A percentile compares a stretch with the other conserved stretches of the same genome.
These are phyloP conservation scores for Mortierella sp. DNA, from an alignment of 371 early-diverging fungal species.

Conservation along the genomic window DNA sequence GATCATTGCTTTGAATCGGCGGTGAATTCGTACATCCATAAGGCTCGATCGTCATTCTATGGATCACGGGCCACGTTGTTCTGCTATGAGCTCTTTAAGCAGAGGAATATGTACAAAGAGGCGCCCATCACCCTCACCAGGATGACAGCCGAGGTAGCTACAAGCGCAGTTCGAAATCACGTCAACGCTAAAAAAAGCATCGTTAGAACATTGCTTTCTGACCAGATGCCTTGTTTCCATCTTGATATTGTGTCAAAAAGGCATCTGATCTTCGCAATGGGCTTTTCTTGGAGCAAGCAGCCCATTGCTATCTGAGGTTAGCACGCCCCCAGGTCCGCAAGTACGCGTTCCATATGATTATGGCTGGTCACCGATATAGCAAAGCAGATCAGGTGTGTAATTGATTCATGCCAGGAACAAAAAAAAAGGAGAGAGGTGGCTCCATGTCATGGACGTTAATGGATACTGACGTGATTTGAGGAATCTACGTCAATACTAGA, in stretches of 20 bases:
- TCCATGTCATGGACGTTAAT: too few species aligned
- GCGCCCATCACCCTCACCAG: constrained; percentile 75
- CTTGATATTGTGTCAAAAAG: constrained; percentile 22
- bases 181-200: background rate
- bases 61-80: constrained; percentile 81
- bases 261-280: constrained; percentile 80
- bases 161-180: background rate
- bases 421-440: too few species aligned
- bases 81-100: constrained; percentile 83
- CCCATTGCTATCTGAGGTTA: constrained; percentile 75
- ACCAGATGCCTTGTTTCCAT: too few species aligned
- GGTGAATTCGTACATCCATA: constrained; percentile 72
- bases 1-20: constrained; percentile 85
- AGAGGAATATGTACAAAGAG: constrained; percentile 73
- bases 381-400: constrained; percentile 67
- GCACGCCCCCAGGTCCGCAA: constrained; percentile 78
- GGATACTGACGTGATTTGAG: background rate
- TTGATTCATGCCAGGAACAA: too few species aligned
- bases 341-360: constrained; percentile 86
- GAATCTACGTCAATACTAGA: constrained; percentile 48
- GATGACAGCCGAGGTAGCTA: constrained; percentile 77
- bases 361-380: constrained; percentile 87
- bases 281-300: constrained; percentile 90
- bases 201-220: too few species aligned
- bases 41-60: constrained; percentile 70